Conservation (phyloP, 106 monocot species). For the Phalaenopsis equestris region DNA sequence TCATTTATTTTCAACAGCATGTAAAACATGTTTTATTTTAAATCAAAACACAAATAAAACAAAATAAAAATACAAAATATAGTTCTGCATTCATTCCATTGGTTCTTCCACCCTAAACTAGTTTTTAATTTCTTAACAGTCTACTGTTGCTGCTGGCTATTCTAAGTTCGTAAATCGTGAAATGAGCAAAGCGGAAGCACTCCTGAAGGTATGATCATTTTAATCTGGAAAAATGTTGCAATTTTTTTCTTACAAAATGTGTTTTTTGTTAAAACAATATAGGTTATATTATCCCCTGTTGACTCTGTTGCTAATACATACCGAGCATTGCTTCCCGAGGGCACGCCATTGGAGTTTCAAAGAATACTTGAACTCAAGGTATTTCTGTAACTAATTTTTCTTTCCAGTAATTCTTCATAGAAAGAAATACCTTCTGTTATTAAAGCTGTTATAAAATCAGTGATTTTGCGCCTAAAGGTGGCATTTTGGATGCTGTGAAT, state of each 20-base stretch:
- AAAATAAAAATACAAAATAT: too few relatives aligned
- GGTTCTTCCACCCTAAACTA: background rate
- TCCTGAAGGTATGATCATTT: conserved; percentile 60
- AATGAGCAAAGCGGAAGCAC: conserved; percentile 99
- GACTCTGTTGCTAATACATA: conserved; percentile 96
- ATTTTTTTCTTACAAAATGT: background rate
- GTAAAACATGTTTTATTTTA: too few relatives aligned
- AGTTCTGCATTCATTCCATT: background rate
- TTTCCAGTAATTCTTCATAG: background rate
- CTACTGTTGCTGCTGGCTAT: conserved; percentile 55
- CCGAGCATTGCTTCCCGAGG: conserved; percentile 93
- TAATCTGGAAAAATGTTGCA: background rate
- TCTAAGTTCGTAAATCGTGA: conserved; percentile 92
- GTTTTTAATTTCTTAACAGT: conserved; percentile 28
- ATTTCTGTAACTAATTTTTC: background rate
- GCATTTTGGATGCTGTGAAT: too few relatives aligned
- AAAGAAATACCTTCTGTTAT: too few relatives aligned
- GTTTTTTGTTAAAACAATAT: conserved; percentile 1
- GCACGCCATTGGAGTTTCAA: conserved; percentile 77
- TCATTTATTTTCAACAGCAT: too few relatives aligned
- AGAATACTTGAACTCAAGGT: conserved; percentile 98
- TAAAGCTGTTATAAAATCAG: too few relatives aligned
- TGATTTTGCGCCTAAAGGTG: too few relatives aligned
- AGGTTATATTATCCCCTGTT: conserved; percentile 97
- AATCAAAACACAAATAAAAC: too few relatives aligned